Evolutionary conservation across 2,329 filamentous ascomycete species (phyloP).

Genomic region (Fusarium clavum): DNA sequence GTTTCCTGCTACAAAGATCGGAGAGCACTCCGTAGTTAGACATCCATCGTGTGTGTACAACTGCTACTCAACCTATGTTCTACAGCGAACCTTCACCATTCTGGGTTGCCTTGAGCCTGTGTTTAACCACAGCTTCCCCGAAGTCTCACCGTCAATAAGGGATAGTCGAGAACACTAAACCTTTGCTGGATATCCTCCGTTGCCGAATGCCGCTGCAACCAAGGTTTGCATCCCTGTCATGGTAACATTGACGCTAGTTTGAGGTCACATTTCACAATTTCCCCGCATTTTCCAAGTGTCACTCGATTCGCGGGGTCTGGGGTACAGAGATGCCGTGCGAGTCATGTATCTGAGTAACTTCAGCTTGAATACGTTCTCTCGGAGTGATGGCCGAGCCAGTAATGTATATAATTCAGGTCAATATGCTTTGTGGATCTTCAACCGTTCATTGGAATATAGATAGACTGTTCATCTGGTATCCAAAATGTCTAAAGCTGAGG

Average conservation of each 20-base stretch:
- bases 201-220: background rate
- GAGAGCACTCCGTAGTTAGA: background rate
- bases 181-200: background rate
- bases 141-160: background rate
- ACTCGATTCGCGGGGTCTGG: background rate
- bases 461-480: too few species aligned
- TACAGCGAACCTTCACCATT: rapidly evolving
- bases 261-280: background rate
- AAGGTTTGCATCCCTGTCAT: background rate
- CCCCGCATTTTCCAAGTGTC: background rate
- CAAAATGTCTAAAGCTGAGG: too few species aligned
- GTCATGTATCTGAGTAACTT: background rate
- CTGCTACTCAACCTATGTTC: background rate
- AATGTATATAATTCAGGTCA: background rate
- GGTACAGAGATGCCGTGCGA: background rate
- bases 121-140: background rate
- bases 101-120: background rate
- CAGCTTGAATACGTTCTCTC: rapidly evolving
- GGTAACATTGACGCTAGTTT: background rate
- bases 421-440: too few species aligned
- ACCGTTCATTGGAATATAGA: too few species aligned
- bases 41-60: background rate
- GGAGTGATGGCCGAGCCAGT: background rate
- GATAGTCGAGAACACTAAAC: background rate
- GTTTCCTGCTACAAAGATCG: background rate